Conservation (phyloP, 1,284 basidiomycete species). For the Moesziomyces globuligerus region DNA sequence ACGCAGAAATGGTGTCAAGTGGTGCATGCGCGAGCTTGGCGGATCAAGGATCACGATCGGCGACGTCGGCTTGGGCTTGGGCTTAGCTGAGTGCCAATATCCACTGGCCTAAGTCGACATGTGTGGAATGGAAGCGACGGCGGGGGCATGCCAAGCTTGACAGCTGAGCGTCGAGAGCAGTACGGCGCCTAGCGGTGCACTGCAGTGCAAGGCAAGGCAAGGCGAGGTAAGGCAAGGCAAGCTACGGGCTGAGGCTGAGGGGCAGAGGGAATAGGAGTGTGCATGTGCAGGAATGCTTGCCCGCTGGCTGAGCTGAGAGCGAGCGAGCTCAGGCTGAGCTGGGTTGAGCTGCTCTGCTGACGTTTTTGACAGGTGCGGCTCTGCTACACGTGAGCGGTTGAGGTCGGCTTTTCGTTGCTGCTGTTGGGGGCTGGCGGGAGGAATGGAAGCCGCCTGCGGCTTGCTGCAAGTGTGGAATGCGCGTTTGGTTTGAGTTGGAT, state of each 20-base stretch:
- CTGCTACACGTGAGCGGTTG: constrained; percentile 6
- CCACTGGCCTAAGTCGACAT: no score
- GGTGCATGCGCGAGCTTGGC: constrained; percentile 1
- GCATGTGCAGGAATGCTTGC: constrained; percentile 2
- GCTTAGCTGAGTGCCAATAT: no score
- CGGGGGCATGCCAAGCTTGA: constrained; percentile 12
- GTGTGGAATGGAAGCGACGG: neutral
- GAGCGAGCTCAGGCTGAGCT: neutral
- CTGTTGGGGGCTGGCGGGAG: neutral
- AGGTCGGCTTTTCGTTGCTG: no score
- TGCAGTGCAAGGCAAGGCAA: neutral
- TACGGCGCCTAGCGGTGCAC: neutral
- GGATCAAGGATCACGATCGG: no score
- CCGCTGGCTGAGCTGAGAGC: neutral
- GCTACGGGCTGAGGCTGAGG: neutral
- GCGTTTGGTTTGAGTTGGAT: neutral
- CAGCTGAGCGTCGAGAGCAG: neutral
- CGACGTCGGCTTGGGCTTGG: no score
- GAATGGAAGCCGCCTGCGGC: neutral
- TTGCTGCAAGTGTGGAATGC: constrained; percentile 24
- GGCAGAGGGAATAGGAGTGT: constrained; percentile 9
- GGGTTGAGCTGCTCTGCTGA: constrained; percentile 1
- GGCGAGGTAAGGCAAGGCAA: neutral
- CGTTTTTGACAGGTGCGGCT: constrained; percentile 3
- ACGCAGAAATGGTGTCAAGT: constrained; percentile 16